Base-by-base conservation (phyloP, 306 rosid genomes). In the Rubus parviflorus region DNA sequence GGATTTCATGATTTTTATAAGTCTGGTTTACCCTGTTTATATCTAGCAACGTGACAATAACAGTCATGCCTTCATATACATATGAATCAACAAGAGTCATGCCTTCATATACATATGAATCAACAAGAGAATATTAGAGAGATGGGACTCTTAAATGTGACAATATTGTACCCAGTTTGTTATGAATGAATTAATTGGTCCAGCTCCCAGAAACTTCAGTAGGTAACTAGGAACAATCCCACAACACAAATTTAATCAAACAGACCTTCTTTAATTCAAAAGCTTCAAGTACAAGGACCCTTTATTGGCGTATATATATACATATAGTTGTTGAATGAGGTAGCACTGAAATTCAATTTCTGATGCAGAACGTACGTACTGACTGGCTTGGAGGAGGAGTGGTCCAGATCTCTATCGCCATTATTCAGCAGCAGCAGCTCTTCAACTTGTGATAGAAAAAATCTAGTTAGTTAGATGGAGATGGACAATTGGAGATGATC, bases 151-250 rank as follows among this genome's bases (percentile, higher is more conserved):
- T 7, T 19, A 8, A 64, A 64, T 40, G 23, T 16, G 47, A 64
- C 69, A 17, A 64, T n/a, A 41, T 15, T 62, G 68, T 30, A 16
- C 20, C 20, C 68, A 2, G 8, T 35, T 17, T 8, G 42, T 42
- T 42, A 40, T 20, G 7, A 64, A 65, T 65, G 17, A 65, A 65
- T 17, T 4, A 65, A 65, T 17, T 65, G 70, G 70, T 65, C 70
- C 48, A 64, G 47, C 46, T 16, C 70, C 48, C 48, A 65, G 48
- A 38, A 65, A 65, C 7, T 65, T 65, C 69, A 65, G 23, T 9
- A 65, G 48, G 35, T n/a, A 30, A 30, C 35, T 1, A 30, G 1
- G 70, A 65, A 65, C 70, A 65, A 65, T 63, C 68, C 43, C 68
- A 37, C n/a, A 60, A 6, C 41, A 60, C 16, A 60, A 56, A 56